Evolutionary conservation across 306 rosid species (phyloP).

Genomic region (Castanea sativa): DNA sequence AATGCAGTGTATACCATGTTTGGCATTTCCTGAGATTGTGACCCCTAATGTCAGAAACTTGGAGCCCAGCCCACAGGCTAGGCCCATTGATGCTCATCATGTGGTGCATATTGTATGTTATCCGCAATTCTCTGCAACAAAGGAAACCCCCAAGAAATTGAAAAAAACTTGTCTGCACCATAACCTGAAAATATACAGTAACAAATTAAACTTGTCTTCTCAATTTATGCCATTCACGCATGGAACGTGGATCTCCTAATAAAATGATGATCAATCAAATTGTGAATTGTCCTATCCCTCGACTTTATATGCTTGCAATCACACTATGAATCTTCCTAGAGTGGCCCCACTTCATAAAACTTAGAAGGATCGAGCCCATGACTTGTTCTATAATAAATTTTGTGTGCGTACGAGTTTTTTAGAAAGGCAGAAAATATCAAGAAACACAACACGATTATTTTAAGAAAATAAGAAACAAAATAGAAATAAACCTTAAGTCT

Average conservation of each 20-base stretch:
- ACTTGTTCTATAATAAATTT: background rate
- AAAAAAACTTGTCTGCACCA: too few relatives aligned
- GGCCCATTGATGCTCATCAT: slow-evolving; percentile 36
- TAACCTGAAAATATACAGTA: too few relatives aligned
- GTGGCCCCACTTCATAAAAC: slow-evolving; percentile 4
- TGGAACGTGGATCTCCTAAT: slow-evolving; percentile 34
- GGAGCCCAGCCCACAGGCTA: slow-evolving; percentile 30
- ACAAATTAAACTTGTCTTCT: slow-evolving; percentile 4
- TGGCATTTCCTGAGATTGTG: slow-evolving; percentile 39
- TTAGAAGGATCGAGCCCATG: background rate
- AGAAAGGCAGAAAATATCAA: too few relatives aligned
- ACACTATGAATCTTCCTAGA: background rate
- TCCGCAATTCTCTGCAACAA: background rate
- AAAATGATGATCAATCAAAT: slow-evolving; percentile 15
- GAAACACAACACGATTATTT: too few relatives aligned
- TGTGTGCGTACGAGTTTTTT: too few relatives aligned
- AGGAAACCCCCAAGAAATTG: too few relatives aligned
- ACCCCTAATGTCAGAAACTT: slow-evolving; percentile 17
- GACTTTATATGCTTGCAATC: slow-evolving; percentile 1
- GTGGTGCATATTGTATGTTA: slow-evolving; percentile 14
- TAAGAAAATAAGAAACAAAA: too few relatives aligned
- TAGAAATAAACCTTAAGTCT: too few relatives aligned
- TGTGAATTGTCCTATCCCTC: slow-evolving; percentile 36
- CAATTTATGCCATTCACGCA: slow-evolving; percentile 56
- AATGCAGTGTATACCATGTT: slow-evolving; percentile 15